phyloP scores from a whole-genome alignment of 805 yeast species.

The Candida peoriensis region DNA sequence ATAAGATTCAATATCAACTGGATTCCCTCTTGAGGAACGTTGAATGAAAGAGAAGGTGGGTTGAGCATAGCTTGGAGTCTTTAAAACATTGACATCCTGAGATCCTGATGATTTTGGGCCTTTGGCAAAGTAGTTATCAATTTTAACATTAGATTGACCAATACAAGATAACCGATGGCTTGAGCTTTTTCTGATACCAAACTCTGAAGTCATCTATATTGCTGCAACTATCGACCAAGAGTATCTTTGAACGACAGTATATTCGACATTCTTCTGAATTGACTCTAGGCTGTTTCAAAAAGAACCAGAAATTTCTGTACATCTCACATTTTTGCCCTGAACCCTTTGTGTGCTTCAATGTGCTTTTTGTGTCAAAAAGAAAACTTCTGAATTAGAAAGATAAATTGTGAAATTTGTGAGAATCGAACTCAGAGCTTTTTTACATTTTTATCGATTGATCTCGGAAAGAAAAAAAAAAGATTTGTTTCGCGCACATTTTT shows the following conservation, averaged over 20 bases:
- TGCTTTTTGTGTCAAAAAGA: slow-evolving; percentile 3
- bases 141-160: no score
- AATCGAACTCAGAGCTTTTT: slow-evolving; percentile 2
- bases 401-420: neutral
- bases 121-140: no score
- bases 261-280: neutral
- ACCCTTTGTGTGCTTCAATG: neutral
- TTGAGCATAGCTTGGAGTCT: slow-evolving; percentile 20
- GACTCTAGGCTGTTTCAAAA: neutral
- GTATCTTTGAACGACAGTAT: neutral
- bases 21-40: neutral
- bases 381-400: neutral
- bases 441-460: no score
- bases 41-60: slow-evolving; percentile 16
- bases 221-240: neutral
- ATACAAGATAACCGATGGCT: no score
- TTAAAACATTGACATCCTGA: no score
- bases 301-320: neutral
- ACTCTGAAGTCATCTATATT: no score
- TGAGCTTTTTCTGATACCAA: no score
- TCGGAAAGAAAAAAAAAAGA: no score
- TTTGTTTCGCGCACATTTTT: neutral
- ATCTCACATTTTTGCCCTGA: neutral
- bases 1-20: no score
- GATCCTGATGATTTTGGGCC: no score